Base-by-base conservation (phyloP, 768 basidiomycete species). In the Clavaria fumosa region DNA sequence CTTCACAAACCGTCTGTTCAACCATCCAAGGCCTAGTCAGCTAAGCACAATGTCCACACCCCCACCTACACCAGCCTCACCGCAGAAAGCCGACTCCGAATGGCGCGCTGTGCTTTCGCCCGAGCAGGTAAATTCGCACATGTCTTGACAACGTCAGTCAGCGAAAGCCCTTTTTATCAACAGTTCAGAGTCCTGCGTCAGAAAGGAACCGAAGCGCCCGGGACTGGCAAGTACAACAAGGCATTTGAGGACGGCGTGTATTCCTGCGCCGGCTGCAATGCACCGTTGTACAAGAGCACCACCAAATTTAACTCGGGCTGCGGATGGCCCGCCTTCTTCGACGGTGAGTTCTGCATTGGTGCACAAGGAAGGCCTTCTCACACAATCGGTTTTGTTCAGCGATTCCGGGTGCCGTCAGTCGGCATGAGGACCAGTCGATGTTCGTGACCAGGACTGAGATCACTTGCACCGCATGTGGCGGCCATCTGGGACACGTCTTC, bases 281-380 rank as follows among this genome's bases (percentile, higher is more conserved):
- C 84, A 2, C 78, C 88, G 1, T 59, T 95, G 34, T 95, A 93
- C 64, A 84, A 78, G 64, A 84, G 81, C 50, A 65, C 64, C 19
- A 89, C 86, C 45, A 95, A 95, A 59, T 95, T 93, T 58, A 69
- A 80, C 48, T 27, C 21, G 62, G 86, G 88, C 5, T 93, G 86
- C 50, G 90, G 90, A 17, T 96, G 90, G 90, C 90, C 91, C n/a
- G 86, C 90, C 1, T 96, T 95, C 68, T 96, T 80, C 53, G 90
- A 93, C 52, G 82, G 82, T 81, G 43, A 40, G 59, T 47, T 6
- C 23, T 22, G 18, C 24, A 9, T 30, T 35, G 14, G 17, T n/a
- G 24, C n/a, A 30, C 14, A 4, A 21, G 18, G 26, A 27, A 11
- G 14, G 17, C 18, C 32, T 21, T 17, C n/a, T n/a, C n/a, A n/a